A percentile compares a stretch with the other conserved stretches of the same genome.
phyloP scores from a whole-genome alignment of 352 stramenopile species.

The Phytophthora agathidicida region DNA sequence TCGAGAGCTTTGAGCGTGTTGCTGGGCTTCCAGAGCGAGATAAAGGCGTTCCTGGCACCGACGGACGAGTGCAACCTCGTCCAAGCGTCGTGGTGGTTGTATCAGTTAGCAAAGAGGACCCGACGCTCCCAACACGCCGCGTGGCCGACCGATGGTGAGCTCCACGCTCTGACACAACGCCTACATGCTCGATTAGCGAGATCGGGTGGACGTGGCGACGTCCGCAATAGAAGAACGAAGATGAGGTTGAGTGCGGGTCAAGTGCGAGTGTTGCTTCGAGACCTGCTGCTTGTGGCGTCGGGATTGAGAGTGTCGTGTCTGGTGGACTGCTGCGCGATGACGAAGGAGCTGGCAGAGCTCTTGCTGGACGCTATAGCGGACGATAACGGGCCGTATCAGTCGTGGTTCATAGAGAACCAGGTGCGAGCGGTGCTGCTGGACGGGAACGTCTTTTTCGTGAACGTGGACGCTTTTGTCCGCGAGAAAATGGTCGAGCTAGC shows the following conservation, averaged over 20 bases:
- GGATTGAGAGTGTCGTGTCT: constrained; percentile 49
- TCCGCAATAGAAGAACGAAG: constrained; percentile 8
- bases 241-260: constrained; percentile 22
- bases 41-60: constrained; percentile 13
- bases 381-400: neutral
- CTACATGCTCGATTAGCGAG: constrained; percentile 21
- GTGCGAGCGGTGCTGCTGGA: constrained; percentile 41
- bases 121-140: neutral
- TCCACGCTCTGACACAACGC: constrained; percentile 13
- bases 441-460: constrained; percentile 54
- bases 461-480: constrained; percentile 35
- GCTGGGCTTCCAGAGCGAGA: constrained; percentile 29
- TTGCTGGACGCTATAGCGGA: constrained; percentile 25
- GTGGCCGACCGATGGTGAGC: constrained; percentile 16
- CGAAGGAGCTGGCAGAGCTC: constrained; percentile 21
- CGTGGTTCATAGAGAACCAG: constrained; percentile 1
- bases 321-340: constrained; percentile 47
- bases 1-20: constrained; percentile 30
- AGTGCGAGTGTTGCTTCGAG: constrained; percentile 36
- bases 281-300: constrained; percentile 44
- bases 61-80: constrained; percentile 19
- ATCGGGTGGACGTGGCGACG: neutral
- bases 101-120: neutral
- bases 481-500: constrained; percentile 39
- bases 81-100: constrained; percentile 24